phyloP scores from a whole-genome alignment of 306 rosid species.

The Cucumis hystrix region DNA sequence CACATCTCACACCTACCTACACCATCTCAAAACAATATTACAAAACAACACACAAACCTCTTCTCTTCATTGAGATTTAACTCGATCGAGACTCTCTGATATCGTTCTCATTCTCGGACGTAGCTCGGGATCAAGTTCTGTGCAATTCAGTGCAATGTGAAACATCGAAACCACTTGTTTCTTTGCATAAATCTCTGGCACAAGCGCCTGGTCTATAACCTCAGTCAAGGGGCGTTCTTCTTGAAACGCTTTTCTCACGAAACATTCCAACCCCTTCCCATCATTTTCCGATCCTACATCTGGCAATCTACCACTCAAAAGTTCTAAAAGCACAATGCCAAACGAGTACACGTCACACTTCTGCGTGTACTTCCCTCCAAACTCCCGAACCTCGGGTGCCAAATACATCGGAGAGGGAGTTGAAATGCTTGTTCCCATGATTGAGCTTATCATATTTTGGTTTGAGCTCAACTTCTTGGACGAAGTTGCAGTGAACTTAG shows the following conservation, averaged over 20 bases:
- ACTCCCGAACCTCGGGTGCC: constrained; percentile 49
- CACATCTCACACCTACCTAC: background rate
- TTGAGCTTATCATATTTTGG: constrained; percentile 18
- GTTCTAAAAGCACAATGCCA: constrained; percentile 52
- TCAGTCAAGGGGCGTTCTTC: constrained; percentile 51
- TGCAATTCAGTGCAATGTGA: constrained; percentile 64
- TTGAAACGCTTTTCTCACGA: constrained; percentile 43
- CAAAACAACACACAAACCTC: background rate
- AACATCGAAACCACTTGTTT: constrained; percentile 52
- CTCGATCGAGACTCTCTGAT: constrained; percentile 52
- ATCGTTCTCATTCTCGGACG: constrained; percentile 68
- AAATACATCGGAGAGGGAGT: constrained; percentile 28
- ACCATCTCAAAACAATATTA: background rate
- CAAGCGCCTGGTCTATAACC: constrained; percentile 53
- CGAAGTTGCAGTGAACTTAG: constrained; percentile 21
- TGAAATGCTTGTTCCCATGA: constrained; percentile 24
- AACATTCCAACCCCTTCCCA: constrained; percentile 38
- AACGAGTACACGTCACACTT: constrained; percentile 67
- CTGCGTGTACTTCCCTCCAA: constrained; percentile 52
- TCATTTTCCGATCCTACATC: constrained; percentile 38
- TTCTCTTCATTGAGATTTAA: constrained; percentile 14
- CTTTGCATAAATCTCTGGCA: constrained; percentile 48
- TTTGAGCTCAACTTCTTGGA: constrained; percentile 27
- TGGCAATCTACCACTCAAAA: constrained; percentile 41
- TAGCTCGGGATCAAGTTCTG: constrained; percentile 54